phyloP scores from a whole-genome alignment of 2,329 filamentous ascomycete species.

The Nigrospora sphaerica region DNA sequence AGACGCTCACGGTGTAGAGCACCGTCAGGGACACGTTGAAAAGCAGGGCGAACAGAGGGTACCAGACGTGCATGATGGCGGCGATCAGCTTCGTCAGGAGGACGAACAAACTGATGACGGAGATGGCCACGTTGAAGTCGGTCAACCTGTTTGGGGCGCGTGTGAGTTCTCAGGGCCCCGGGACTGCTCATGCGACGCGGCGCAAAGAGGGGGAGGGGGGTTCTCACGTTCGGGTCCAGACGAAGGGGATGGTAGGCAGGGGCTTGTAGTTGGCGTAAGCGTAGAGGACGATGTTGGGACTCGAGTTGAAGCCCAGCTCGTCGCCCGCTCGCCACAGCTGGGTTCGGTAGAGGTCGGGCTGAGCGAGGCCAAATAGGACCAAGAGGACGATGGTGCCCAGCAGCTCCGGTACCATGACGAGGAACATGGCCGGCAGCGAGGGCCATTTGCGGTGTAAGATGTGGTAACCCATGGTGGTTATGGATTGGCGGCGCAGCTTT shows the following conservation, averaged over 20 bases:
- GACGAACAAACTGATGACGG: conserved; percentile 69
- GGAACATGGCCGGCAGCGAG: conserved; percentile 51
- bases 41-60: conserved; percentile 55
- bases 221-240: conserved; percentile 68
- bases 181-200: background rate
- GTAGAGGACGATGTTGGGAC: conserved; percentile 62
- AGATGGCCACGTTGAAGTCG: conserved; percentile 69
- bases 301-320: conserved; percentile 67
- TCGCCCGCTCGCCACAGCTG: conserved; percentile 67
- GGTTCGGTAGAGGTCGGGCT: conserved; percentile 66
- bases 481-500: conserved; percentile 6
- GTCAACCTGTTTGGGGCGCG: conserved; percentile 48
- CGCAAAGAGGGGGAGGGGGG: background rate
- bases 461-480: conserved; percentile 35
- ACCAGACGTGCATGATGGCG: conserved; percentile 65
- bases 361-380: conserved; percentile 65
- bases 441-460: conserved; percentile 55
- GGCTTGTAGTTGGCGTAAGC: conserved; percentile 65
- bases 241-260: conserved; percentile 54
- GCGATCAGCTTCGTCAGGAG: conserved; percentile 63
- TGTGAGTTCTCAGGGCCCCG: background rate
- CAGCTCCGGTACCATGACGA: conserved; percentile 60
- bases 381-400: conserved; percentile 57
- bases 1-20: conserved; percentile 59
- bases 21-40: conserved; percentile 50